Evolutionary conservation across 306 rosid species (phyloP), one percentile per base, ranked within the genome.

Genomic region (Rosa persica): DNA sequence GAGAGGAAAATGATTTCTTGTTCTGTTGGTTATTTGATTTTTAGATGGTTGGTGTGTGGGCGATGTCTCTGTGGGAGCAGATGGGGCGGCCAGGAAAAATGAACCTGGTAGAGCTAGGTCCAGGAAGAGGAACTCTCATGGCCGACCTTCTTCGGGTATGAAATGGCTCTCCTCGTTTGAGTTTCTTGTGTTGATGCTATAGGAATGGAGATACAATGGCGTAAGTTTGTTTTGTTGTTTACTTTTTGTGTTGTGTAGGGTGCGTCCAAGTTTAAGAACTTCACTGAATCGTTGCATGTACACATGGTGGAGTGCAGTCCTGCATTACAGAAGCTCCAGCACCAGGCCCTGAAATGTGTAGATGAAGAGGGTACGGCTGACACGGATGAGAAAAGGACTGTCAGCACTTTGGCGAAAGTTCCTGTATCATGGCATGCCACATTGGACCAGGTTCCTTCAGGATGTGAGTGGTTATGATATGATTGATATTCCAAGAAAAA

Each of bases 61-160:
- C 89, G 78, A 87, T 95, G 96, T 93, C 94, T 83, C 74, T 95
- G 8, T 95, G 99, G 99, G 94, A 95, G 94, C 99, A 95, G 91
- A 91, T 95, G 99, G 99, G 96, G 27, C 97, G 84, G 74, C 99
- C 98, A 0, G 76, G 67, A 27, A 85, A 78, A 55, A 85, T 95
- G 64, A 93, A 91, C 87, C 76, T 95, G 17, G 80, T 95, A 8
- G 97, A 95, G 90, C 87, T 95, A 30, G 99, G 99, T 6, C 98
- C 99, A 0, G 99, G 99, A 52, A 88, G 99, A 77, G 99, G 99
- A 82, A 93, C 98, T 60, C 98, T 95, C 13, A 91, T 93, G 96
- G 97, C 86, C 0, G 99, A 95, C 78, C 94, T 95, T 80, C 97
- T 95, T 77, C 92, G 87, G 3, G 99, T 93, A 89, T 66, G 89